These are phyloP conservation scores for Rugosomyces carneus DNA, from an alignment of 1,284 basidiomycete genomes.

Conservation along the genomic window DNA sequence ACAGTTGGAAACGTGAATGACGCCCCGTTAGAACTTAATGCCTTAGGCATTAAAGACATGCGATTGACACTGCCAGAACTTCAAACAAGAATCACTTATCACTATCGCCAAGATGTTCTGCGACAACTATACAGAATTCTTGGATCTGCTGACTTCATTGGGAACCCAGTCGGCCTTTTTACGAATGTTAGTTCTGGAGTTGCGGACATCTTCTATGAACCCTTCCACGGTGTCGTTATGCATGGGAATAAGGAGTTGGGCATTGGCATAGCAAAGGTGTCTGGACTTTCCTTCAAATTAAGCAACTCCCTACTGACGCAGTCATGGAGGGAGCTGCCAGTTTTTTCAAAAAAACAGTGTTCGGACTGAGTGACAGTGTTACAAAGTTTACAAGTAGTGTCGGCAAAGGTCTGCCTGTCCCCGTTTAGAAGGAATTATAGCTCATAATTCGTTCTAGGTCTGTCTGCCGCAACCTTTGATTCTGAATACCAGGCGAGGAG, in stretches of 20 bases:
- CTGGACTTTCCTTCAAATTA: constrained; percentile 9
- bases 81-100: constrained; percentile 81
- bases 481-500: constrained; percentile 91
- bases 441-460: constrained; percentile 42
- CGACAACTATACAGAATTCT: constrained; percentile 95
- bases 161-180: constrained; percentile 93
- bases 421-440: background rate
- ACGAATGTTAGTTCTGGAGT: constrained; percentile 99
- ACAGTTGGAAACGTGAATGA: constrained; percentile 96
- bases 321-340: constrained; percentile 86
- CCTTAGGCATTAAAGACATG: constrained; percentile 93
- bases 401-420: constrained; percentile 70
- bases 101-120: constrained; percentile 92
- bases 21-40: constrained; percentile 93
- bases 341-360: constrained; percentile 98
- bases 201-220: constrained; percentile 98
- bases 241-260: constrained; percentile 96
- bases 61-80: constrained; percentile 83
- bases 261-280: constrained; percentile 92
- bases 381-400: constrained; percentile 97
- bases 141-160: constrained; percentile 94
- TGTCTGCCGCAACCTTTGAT: constrained; percentile 96
- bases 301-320: background rate
- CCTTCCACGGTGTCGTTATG: constrained; percentile 96
- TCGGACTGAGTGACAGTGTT: constrained; percentile 92